Conservation (phyloP, 1,139 yeast species). For the Torulaspora globosa region DNA sequence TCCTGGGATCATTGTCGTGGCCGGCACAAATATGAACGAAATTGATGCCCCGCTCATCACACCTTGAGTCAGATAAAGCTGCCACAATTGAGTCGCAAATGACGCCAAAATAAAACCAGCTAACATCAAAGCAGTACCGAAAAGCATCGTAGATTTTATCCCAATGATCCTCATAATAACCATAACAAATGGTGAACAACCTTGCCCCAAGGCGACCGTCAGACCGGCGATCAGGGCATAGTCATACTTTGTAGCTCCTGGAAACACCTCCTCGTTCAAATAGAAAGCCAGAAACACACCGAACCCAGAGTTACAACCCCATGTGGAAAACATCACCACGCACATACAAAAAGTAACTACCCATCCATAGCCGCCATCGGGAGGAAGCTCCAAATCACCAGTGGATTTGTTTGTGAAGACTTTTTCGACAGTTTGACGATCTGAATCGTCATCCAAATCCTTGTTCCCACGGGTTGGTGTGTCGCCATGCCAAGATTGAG, state of each 20-base stretch:
- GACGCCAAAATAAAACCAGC: constrained; percentile 62
- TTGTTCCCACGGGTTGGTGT: not conserved
- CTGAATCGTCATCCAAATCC: constrained; percentile 4
- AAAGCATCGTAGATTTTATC: constrained; percentile 40
- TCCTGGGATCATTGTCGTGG: constrained; percentile 51
- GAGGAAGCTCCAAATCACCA: constrained; percentile 44
- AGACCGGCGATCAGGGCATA: constrained; percentile 70
- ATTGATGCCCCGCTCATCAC: constrained; percentile 59
- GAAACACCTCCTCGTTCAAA: constrained; percentile 45
- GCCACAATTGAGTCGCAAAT: constrained; percentile 57
- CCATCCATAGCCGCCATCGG: constrained; percentile 74
- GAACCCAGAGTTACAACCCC: constrained; percentile 72
- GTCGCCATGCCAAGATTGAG: constrained; percentile 1
- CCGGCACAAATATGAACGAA: constrained; percentile 57
- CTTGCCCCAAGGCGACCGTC: constrained; percentile 55
- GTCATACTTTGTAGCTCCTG: constrained; percentile 55
- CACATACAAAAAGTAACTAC: constrained; percentile 54
- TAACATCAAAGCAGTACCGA: constrained; percentile 52
- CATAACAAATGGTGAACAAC: constrained; percentile 52
- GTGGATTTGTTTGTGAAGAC: constrained; percentile 37
- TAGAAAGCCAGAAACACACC: constrained; percentile 66
- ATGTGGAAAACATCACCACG: constrained; percentile 53
- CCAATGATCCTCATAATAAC: constrained; percentile 40
- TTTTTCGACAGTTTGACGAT: constrained; percentile 27
- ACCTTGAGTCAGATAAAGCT: constrained; percentile 68